Percentiles rank a stretch among this genome's conserved stretches.
phyloP scores from a whole-genome alignment of 2,329 filamentous ascomycete species.

The Penicillium sp. region DNA sequence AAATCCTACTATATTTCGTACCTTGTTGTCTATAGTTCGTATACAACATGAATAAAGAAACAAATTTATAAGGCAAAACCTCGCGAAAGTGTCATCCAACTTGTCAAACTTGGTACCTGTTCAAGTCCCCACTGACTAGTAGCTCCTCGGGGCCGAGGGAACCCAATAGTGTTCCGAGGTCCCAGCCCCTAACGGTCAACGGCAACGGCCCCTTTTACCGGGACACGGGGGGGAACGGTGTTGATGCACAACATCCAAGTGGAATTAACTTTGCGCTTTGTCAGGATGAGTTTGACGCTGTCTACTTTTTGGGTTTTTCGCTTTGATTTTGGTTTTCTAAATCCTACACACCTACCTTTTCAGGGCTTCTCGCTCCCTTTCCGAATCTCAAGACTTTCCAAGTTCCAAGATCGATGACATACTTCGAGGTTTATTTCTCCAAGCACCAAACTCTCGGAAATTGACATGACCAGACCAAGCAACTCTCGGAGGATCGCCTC shows the following conservation, averaged over 20 bases:
- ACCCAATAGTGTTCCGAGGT: conserved; percentile 5
- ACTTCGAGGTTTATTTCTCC: conserved; percentile 14
- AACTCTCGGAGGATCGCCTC: conserved; percentile 10
- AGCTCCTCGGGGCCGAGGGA: conserved; percentile 6
- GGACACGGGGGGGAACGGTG: conserved; percentile 14
- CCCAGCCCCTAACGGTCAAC: conserved; percentile 21
- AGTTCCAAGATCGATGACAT: conserved; percentile 3
- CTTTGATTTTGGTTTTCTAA: background rate
- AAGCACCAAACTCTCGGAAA: conserved; percentile 20
- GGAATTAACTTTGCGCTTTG: conserved; percentile 2
- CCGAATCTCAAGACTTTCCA: background rate
- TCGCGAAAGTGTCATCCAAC: no score
- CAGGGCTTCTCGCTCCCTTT: background rate
- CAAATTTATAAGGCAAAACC: no score
- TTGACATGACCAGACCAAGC: conserved; percentile 20
- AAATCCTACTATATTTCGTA: no score
- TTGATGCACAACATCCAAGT: conserved; percentile 22
- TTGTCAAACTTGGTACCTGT: background rate
- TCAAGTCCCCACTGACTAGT: background rate
- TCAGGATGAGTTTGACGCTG: background rate
- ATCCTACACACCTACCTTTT: no score
- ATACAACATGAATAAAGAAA: no score
- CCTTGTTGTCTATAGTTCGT: no score
- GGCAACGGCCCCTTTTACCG: conserved; percentile 16
- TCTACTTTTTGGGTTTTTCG: background rate